Conservation (phyloP, 805 yeast species). For the Schizosaccharomyces lindneri region DNA sequence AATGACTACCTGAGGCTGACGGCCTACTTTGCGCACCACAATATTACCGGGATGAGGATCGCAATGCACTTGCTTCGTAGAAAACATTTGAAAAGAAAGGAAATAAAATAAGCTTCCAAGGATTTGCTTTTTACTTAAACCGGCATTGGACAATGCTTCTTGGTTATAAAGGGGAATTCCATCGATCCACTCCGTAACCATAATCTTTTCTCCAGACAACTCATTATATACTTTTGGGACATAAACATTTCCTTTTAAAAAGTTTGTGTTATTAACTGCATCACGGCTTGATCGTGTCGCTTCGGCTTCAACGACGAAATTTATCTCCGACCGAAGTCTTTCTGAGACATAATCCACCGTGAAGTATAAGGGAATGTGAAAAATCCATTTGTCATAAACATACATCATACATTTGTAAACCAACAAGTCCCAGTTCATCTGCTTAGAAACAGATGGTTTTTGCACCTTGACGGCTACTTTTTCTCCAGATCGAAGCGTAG, state of each 20-base stretch:
- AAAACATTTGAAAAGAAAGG: conserved; percentile 34
- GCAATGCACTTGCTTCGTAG: conserved; percentile 45
- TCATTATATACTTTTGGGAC: conserved; percentile 30
- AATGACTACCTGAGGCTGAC: conserved; percentile 20
- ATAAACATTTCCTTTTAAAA: conserved; percentile 21
- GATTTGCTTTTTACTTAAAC: conserved; percentile 18
- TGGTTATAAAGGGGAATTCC: conserved; percentile 34
- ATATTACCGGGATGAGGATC: conserved; percentile 71
- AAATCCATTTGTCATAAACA: conserved; percentile 27
- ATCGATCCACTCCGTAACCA: conserved; percentile 55
- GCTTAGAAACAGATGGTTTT: conserved; percentile 35
- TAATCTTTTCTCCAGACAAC: conserved; percentile 24
- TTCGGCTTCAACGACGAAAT: conserved; percentile 30
- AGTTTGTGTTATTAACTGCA: conserved; percentile 16
- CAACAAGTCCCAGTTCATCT: conserved; percentile 33
- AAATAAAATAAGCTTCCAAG: conserved; percentile 27
- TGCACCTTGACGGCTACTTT: conserved; percentile 44
- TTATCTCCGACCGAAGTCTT: conserved; percentile 34
- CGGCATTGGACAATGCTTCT: conserved; percentile 17
- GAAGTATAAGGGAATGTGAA: conserved; percentile 37
- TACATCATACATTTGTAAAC: conserved; percentile 29
- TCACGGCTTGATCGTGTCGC: conserved; percentile 24
- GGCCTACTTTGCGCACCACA: conserved; percentile 20
- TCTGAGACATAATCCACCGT: conserved; percentile 32
- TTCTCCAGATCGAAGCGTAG: conserved; percentile 22